These are phyloP conservation scores for Pseudohyphozyma bogoriensis DNA, from an alignment of 768 basidiomycete species.

Conservation along the genomic window DNA sequence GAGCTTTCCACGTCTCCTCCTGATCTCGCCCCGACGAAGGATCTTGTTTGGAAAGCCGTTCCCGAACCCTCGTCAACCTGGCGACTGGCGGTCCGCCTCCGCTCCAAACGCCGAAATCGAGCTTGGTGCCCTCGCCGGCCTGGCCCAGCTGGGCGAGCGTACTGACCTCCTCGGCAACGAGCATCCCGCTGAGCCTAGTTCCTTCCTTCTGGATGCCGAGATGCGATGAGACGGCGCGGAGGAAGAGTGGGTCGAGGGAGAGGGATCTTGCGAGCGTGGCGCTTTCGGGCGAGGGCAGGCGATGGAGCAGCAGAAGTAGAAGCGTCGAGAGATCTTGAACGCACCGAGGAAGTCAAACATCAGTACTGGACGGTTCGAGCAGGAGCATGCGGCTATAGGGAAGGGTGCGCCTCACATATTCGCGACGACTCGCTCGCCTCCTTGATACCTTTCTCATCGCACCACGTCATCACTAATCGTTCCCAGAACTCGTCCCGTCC, in stretches of 20 bases:
- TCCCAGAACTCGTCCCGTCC: no score
- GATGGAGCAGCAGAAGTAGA: conserved; percentile 55
- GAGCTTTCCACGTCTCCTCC: conserved; percentile 20
- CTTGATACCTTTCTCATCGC: conserved; percentile 44
- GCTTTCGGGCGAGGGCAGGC: conserved; percentile 49
- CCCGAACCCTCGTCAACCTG: conserved; percentile 51
- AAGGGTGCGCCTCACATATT: conserved; percentile 34
- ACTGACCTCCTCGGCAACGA: conserved; percentile 58
- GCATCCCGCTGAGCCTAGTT: conserved; percentile 82
- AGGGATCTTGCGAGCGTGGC: conserved; percentile 35
- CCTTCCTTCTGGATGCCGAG: conserved; percentile 64
- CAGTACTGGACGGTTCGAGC: neutral
- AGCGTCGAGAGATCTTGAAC: conserved; percentile 59
- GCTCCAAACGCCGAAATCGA: conserved; percentile 63
- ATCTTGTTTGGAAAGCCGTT: conserved; percentile 57
- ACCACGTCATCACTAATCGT: no score
- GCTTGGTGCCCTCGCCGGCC: conserved; percentile 60
- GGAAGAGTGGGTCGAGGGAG: conserved; percentile 44
- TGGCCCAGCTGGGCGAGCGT: conserved; percentile 31
- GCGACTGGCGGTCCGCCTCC: no score
- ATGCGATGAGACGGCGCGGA: conserved; percentile 61
- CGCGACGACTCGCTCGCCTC: conserved; percentile 73
- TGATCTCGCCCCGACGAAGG: conserved; percentile 31
- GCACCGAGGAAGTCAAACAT: no score
- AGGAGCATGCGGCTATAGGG: neutral